phyloP scores from a whole-genome alignment of 805 yeast species.

The Tetrapisispora nanseiensis region DNA sequence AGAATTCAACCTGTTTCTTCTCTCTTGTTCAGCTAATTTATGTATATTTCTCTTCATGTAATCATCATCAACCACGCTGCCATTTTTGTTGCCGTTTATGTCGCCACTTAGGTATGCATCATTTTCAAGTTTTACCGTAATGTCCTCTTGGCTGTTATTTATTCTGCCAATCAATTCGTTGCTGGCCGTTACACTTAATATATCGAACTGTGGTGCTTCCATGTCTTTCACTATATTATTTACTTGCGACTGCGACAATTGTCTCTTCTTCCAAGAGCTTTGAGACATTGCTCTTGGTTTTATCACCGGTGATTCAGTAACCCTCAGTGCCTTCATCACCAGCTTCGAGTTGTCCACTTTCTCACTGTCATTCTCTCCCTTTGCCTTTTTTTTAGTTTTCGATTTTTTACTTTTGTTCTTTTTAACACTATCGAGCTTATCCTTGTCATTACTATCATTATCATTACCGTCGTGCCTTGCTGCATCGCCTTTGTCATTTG shows the following conservation, averaged over 20 bases:
- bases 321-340: constrained; percentile 12
- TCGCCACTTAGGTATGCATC: too few relatives aligned
- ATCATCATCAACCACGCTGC: neutral
- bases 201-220: neutral
- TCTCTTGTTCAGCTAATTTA: constrained; percentile 91
- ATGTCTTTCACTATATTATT: constrained; percentile 1
- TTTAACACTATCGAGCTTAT: too few relatives aligned
- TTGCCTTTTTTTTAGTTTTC: neutral
- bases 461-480: too few relatives aligned
- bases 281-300: constrained; percentile 9
- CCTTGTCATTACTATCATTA: constrained; percentile 1
- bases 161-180: constrained; percentile 23
- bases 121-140: neutral
- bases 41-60: constrained; percentile 37
- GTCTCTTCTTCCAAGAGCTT: constrained; percentile 1
- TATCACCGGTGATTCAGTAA: constrained; percentile 23
- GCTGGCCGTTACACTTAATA: neutral
- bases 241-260: constrained; percentile 3
- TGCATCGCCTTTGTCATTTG: too few relatives aligned
- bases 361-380: constrained; percentile 6
- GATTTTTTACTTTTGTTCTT: too few relatives aligned
- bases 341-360: neutral
- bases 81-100: neutral
- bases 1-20: constrained; percentile 82
- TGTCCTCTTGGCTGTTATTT: constrained; percentile 44